Evolutionary conservation across 164 flowering plant genomes (phyloP), one percentile per base, ranked within the genome.

Genomic region (Kingdonia uniflora): DNA sequence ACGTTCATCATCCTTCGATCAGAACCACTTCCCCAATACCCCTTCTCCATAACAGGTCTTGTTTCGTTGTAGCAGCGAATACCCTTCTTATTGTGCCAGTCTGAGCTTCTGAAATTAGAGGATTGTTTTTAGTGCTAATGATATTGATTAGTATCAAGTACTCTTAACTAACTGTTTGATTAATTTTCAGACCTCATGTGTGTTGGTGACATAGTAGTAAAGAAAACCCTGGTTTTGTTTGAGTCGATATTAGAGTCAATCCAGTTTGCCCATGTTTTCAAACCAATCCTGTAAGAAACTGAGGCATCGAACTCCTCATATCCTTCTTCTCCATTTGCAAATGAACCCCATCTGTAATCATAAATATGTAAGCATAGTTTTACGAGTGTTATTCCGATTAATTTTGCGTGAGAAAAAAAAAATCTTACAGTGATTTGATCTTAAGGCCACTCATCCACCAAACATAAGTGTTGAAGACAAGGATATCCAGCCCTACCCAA

Each of bases 231-330:
- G 6, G 92, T 87, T 24, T 59, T 73, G 62, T 81, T 85, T 6
- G 90, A 82, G 69, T 89, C 65, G 19, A 87, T 57, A 12, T 56
- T 87, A 0, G 90, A 71, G 61, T 94, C 97, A 5, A 85, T 68
- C 99, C 99, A 94, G 47, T 87, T 87, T 7, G 95, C 95, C 99
- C 96, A 89, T 17, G 95, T 89, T 65, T 76, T 84, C 54, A 89
- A 61, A 19, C 65, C 90, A 10, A 83, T 33, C 35, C 62, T 72
- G 64, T 87, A 94, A 23, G 99, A 85, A 6, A 75, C 65, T 5
- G 76, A 63, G 12, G 86, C 70, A 11, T 83, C 95, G 35, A 94
- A 42, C 58, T 78, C 97, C 56, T 83, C 87, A 24, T 16, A 75
- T 12, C 87, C 99, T 51, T 79, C 82, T 62, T 72, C 83, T 2